These are phyloP conservation scores for Anthostomella pinea DNA, from an alignment of 2,329 filamentous ascomycete species.

Conservation along the genomic window DNA sequence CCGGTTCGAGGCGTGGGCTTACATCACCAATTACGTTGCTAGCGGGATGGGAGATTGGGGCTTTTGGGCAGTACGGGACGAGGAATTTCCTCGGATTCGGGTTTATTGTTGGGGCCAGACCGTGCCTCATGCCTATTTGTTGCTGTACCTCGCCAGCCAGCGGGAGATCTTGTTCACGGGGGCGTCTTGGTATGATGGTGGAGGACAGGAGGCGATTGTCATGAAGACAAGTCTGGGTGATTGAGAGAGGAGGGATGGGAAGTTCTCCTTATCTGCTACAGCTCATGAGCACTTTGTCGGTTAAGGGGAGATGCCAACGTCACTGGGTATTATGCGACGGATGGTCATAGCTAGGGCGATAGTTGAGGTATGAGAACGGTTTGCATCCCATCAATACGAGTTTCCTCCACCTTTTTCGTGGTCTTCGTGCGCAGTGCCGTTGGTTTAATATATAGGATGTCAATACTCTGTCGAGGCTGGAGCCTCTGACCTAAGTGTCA, in stretches of 20 bases:
- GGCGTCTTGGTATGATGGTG: constrained; percentile 63
- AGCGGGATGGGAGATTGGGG: constrained; percentile 64
- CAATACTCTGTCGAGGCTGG: too few species aligned
- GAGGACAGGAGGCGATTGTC: constrained; percentile 49
- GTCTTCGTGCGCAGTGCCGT: too few species aligned
- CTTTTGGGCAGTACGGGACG: constrained; percentile 51
- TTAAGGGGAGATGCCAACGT: too few species aligned
- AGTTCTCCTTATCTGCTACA: neutral
- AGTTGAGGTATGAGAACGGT: too few species aligned
- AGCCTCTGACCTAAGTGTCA: too few species aligned
- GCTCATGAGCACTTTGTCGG: too few species aligned
- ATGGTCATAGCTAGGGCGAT: too few species aligned
- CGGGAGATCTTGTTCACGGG: constrained; percentile 57
- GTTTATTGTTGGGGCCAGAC: constrained; percentile 77
- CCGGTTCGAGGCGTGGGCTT: constrained; percentile 57
- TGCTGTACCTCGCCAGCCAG: constrained; percentile 70
- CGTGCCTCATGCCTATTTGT: constrained; percentile 67
- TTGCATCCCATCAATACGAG: too few species aligned
- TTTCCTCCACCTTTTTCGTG: too few species aligned
- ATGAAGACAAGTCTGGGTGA: constrained; percentile 30
- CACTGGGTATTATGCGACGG: too few species aligned
- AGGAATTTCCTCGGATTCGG: constrained; percentile 47
- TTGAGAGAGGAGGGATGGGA: neutral
- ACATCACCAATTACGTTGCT: constrained; percentile 56
- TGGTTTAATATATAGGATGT: too few species aligned